These are phyloP conservation scores for Mallotus japonicus DNA, from an alignment of 441 rosid species.

Conservation along the genomic window DNA sequence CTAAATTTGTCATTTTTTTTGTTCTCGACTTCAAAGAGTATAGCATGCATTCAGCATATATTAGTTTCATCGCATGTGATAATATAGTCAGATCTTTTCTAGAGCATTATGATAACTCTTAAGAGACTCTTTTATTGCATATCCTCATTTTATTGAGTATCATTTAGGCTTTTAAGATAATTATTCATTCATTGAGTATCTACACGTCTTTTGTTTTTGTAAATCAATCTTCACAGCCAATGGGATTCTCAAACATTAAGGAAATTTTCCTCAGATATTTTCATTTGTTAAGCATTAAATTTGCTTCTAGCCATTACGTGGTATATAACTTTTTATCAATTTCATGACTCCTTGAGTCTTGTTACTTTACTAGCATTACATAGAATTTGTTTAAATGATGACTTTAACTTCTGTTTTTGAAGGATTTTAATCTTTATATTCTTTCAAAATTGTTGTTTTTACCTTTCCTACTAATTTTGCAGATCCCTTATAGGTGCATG, in stretches of 20 bases:
- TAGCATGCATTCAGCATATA: too few relatives aligned
- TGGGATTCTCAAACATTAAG: too few relatives aligned
- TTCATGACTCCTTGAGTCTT: too few relatives aligned
- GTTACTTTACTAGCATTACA: background rate
- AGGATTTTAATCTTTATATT: slow-evolving; percentile 13
- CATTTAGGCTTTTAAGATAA: slow-evolving; percentile 33
- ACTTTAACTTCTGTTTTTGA: slow-evolving; percentile 13
- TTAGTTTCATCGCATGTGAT: background rate
- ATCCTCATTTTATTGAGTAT: slow-evolving; percentile 11
- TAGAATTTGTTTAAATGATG: slow-evolving; percentile 2
- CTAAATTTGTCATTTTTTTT: background rate
- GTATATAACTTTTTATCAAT: too few relatives aligned
- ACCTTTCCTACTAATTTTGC: slow-evolving; percentile 53
- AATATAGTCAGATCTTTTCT: too few relatives aligned
- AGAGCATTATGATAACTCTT: too few relatives aligned
- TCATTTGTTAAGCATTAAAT: too few relatives aligned
- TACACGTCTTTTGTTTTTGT: background rate
- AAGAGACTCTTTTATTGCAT: too few relatives aligned
- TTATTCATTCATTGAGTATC: slow-evolving; percentile 5
- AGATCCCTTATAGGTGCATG: slow-evolving; percentile 56
- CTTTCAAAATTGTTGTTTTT: slow-evolving; percentile 34
- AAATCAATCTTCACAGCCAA: too few relatives aligned
- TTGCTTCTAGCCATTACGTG: too few relatives aligned
- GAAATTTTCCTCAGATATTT: too few relatives aligned
- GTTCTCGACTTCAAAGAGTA: background rate